These are phyloP conservation scores for Trifolium subterraneum DNA, from an alignment of 306 rosid genomes.

Conservation along the genomic window DNA sequence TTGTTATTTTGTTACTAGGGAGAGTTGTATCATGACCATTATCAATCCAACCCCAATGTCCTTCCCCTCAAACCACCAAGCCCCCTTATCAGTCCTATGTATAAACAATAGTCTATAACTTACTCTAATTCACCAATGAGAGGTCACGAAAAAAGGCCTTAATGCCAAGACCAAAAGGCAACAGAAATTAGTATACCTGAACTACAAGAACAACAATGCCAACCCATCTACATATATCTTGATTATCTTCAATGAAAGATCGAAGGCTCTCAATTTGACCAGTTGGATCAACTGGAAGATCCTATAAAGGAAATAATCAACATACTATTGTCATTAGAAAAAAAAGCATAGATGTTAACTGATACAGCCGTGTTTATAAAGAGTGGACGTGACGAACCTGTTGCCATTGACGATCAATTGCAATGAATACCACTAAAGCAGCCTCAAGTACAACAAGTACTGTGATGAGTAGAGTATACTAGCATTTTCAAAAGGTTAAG, in stretches of 20 bases:
- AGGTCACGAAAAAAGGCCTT: slow-evolving; percentile 29
- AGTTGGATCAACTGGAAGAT: slow-evolving; percentile 86
- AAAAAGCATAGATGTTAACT: slow-evolving; percentile 32
- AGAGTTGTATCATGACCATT: neutral
- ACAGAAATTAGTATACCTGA: slow-evolving; percentile 65
- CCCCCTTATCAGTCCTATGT: neutral
- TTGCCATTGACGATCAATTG: slow-evolving; percentile 80
- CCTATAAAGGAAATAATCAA: slow-evolving; percentile 59
- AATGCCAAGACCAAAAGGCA: slow-evolving; percentile 28
- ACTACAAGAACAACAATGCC: slow-evolving; percentile 66
- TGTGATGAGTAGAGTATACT: slow-evolving; percentile 72
- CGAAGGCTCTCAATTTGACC: slow-evolving; percentile 73
- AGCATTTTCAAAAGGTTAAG: slow-evolving; percentile 57
- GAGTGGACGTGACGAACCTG: slow-evolving; percentile 48
- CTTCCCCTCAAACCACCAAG: neutral
- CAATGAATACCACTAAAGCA: slow-evolving; percentile 79
- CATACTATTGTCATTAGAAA: slow-evolving; percentile 20
- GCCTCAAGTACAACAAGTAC: slow-evolving; percentile 67
- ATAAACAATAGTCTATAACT: slow-evolving; percentile 14
- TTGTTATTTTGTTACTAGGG: neutral
- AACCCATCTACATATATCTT: slow-evolving; percentile 77
- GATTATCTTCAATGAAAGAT: slow-evolving; percentile 70
- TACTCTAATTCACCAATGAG: slow-evolving; percentile 8
- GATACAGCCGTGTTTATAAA: slow-evolving; percentile 19
- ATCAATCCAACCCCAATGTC: neutral